Base-by-base conservation (phyloP, 2,329 filamentous ascomycete species). In the Penicillium sp. region DNA sequence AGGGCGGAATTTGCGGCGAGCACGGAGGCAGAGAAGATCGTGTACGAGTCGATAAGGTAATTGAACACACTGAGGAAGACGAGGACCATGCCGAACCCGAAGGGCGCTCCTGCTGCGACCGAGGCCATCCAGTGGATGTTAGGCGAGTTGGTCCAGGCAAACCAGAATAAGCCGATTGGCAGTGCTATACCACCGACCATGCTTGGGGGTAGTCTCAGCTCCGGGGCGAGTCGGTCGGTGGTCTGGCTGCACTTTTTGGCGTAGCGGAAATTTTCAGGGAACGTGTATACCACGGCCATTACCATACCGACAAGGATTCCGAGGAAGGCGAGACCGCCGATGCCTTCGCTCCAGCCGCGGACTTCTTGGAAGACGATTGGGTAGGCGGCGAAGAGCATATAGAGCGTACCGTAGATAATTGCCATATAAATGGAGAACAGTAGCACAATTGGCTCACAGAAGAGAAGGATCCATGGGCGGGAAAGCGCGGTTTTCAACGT, bases 151-250 rank as follows among this genome's bases (percentile, higher is more conserved):
- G 66, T 69, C 70, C 69, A 72, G 7, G 69, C 68, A 48, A 72
- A 72, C 68, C 69, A 72, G 52, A 72, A 72, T 5, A 72, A 50
- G 2, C 68, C 68, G 38, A 69, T 51, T 0, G 69, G 67, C 12
- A 72, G 63, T 13, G 66, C 66, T 46, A 67, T 64, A 3, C 65
- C 68, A 17, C 80, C 80, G 4, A 81, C 60, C 54, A 82, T 80
- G 43, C 73, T 75, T 7, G 80, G 78, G 0, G 81, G 80, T 0
- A 84, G 68, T 49, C 80, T 81, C 25, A 80, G 79, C 71, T 86
- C 84, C 0, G 86, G 85, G 10, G 84, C 78, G n/a, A 67, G 59
- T 21, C 62, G 60, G 27, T 60, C 62, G n/a, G 62, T 66, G 19
- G 62, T 65, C 51, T 64, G 25, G 31, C 52, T 56, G 49, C 65